phyloP scores from a whole-genome alignment of 208 protist genomes.

The Trypanosoma conorhini region DNA sequence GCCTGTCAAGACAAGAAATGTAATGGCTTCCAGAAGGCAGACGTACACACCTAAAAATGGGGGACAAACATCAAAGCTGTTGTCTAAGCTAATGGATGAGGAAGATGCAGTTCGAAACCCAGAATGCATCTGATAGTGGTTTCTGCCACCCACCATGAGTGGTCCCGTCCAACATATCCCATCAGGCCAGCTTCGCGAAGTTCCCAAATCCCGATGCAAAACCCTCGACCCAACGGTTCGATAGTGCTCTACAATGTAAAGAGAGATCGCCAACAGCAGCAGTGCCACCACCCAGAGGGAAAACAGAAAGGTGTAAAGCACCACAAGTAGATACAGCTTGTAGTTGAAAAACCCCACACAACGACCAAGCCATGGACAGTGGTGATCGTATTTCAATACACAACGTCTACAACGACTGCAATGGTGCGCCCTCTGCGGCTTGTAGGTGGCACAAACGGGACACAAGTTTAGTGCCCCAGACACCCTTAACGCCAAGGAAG shows the following conservation, averaged over 20 bases:
- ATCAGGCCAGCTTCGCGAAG: not conserved
- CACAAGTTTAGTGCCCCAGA: conserved; percentile 67
- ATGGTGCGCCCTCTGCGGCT: conserved; percentile 87
- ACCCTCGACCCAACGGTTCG: conserved; percentile 8
- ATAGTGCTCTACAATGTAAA: conserved; percentile 29
- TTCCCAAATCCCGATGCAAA: conserved; percentile 1
- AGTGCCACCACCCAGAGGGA: conserved; percentile 65
- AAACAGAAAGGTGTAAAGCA: conserved; percentile 78
- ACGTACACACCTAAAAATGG: conserved; percentile 80
- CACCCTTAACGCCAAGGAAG: conserved; percentile 54
- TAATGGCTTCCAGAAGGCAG: conserved; percentile 52
- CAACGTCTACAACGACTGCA: conserved; percentile 89
- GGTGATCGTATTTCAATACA: conserved; percentile 92
- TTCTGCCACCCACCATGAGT: not conserved
- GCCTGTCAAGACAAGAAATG: conserved; percentile 77
- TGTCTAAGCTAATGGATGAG: conserved; percentile 23
- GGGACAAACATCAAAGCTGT: conserved; percentile 62
- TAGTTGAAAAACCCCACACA: conserved; percentile 95
- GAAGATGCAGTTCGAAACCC: not conserved
- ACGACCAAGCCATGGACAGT: conserved; percentile 93
- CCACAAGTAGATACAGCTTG: conserved; percentile 85
- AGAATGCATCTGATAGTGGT: not conserved
- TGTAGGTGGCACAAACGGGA: conserved; percentile 81
- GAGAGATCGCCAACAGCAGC: conserved; percentile 30
- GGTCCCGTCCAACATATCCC: conserved; percentile 7